Conservation (phyloP, 768 basidiomycete genomes). For the Collybia mongolica region DNA sequence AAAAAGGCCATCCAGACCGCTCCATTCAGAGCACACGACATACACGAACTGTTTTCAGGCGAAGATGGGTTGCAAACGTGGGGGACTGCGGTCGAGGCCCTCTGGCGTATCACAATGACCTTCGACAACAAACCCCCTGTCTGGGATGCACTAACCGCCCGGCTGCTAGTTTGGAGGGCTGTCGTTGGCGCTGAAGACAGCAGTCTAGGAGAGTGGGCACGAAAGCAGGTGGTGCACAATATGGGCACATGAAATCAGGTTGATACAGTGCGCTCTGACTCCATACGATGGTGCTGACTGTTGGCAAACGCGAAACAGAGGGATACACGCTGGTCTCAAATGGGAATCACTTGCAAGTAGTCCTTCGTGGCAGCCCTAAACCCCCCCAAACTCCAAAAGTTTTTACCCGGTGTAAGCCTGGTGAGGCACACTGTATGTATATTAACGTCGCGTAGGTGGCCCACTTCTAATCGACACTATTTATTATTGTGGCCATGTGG, state of each 20-base stretch:
- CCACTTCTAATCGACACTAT: too few relatives aligned
- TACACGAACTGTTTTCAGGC: conserved; percentile 31
- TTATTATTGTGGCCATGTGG: too few relatives aligned
- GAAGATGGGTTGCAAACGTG: conserved; percentile 36
- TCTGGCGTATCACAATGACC: conserved; percentile 57
- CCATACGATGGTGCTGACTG: too few relatives aligned
- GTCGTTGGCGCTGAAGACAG: conserved; percentile 36
- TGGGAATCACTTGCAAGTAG: not conserved
- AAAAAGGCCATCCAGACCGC: conserved; percentile 10
- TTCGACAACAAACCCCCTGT: conserved; percentile 21
- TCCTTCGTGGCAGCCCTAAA: not conserved
- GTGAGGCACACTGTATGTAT: too few relatives aligned
- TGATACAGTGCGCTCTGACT: too few relatives aligned
- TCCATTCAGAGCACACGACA: conserved; percentile 30
- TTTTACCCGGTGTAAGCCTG: too few relatives aligned
- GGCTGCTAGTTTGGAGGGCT: conserved; percentile 58
- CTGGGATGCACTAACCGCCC: conserved; percentile 54
- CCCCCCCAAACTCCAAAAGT: too few relatives aligned
- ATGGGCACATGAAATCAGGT: conserved; percentile 4
- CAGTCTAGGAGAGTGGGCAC: conserved; percentile 55
- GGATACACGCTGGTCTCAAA: too few relatives aligned
- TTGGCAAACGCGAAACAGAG: too few relatives aligned
- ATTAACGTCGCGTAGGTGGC: too few relatives aligned
- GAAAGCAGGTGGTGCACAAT: conserved; percentile 30
- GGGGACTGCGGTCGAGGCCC: conserved; percentile 50